These are phyloP conservation scores for Gracilaria domingensis DNA, from an alignment of 23 red algal species.

Conservation along the genomic window DNA sequence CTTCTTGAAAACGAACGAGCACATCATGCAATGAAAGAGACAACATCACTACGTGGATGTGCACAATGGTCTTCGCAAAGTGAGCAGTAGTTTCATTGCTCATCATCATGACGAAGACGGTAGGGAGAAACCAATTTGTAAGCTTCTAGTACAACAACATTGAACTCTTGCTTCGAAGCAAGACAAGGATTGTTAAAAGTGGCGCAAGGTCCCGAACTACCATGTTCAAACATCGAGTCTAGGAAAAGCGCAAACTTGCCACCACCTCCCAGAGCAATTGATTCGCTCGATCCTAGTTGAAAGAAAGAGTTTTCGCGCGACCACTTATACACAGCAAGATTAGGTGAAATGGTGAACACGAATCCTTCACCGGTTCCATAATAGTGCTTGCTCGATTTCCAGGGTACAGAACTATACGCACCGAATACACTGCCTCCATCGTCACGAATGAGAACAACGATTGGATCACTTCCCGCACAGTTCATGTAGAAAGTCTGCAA, in stretches of 20 bases:
- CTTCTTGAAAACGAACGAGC: no score
- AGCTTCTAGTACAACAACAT: slow-evolving; percentile 73
- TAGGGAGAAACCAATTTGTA: slow-evolving; percentile 64
- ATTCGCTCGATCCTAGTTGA: slow-evolving; percentile 58
- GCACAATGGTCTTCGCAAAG: no score
- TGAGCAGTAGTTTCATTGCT: neutral
- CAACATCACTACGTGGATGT: no score
- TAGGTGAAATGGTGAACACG: slow-evolving; percentile 68
- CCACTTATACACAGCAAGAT: slow-evolving; percentile 74
- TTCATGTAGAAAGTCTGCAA: slow-evolving; percentile 78
- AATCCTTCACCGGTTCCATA: slow-evolving; percentile 82
- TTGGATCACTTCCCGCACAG: slow-evolving; percentile 55
- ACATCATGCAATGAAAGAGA: no score
- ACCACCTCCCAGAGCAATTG: slow-evolving; percentile 77
- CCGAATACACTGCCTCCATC: slow-evolving; percentile 71
- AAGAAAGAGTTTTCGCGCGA: slow-evolving; percentile 75
- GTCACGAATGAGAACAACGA: slow-evolving; percentile 72
- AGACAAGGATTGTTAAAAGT: slow-evolving; percentile 81
- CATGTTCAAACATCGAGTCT: slow-evolving; percentile 73
- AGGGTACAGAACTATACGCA: slow-evolving; percentile 67
- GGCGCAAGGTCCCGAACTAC: slow-evolving; percentile 70
- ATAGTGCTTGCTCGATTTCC: slow-evolving; percentile 62
- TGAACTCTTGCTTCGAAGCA: slow-evolving; percentile 53
- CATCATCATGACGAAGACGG: neutral
- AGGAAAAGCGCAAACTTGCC: slow-evolving; percentile 82